phyloP scores from a whole-genome alignment of 208 protist genomes.

The Trypanosoma lewisi region DNA sequence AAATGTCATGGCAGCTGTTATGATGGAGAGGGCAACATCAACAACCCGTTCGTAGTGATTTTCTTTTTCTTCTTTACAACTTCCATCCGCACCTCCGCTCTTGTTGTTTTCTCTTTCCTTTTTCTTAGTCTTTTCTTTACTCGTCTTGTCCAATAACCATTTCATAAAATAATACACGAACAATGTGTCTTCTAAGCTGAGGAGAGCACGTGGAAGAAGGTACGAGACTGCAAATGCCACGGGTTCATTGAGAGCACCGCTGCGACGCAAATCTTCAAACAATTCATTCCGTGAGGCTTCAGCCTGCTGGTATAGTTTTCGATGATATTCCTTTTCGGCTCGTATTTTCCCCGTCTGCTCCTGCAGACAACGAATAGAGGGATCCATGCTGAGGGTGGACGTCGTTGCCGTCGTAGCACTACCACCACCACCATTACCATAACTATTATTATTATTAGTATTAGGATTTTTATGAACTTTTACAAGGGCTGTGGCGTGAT shows the following conservation, averaged over 20 bases:
- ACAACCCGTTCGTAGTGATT: conserved; percentile 24
- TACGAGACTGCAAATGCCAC: conserved; percentile 42
- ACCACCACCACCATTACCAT: not conserved
- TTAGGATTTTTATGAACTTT: conserved; percentile 17
- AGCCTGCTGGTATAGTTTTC: conserved; percentile 24
- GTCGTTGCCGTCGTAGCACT: too few species aligned
- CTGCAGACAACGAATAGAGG: conserved; percentile 33
- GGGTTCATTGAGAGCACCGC: conserved; percentile 13
- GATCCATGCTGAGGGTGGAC: conserved; percentile 6
- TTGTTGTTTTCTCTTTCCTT: not conserved
- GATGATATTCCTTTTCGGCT: conserved; percentile 44
- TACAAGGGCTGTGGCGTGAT: conserved; percentile 6
- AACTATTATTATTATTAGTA: not conserved
- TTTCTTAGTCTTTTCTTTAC: not conserved
- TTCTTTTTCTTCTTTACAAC: too few species aligned
- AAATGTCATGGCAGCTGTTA: conserved; percentile 50
- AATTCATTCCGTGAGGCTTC: conserved; percentile 14
- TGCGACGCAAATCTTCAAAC: conserved; percentile 15
- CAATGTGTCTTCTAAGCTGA: conserved; percentile 63
- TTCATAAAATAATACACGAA: conserved; percentile 60
- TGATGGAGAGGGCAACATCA: conserved; percentile 48
- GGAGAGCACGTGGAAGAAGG: conserved; percentile 64
- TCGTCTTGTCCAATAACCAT: conserved; percentile 38
- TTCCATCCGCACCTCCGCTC: not conserved
- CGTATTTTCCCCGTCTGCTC: conserved; percentile 32